Percentiles rank a stretch among this genome's conserved stretches.
phyloP scores from a whole-genome alignment of 768 basidiomycete genomes.

The Boletellus ananiceps region DNA sequence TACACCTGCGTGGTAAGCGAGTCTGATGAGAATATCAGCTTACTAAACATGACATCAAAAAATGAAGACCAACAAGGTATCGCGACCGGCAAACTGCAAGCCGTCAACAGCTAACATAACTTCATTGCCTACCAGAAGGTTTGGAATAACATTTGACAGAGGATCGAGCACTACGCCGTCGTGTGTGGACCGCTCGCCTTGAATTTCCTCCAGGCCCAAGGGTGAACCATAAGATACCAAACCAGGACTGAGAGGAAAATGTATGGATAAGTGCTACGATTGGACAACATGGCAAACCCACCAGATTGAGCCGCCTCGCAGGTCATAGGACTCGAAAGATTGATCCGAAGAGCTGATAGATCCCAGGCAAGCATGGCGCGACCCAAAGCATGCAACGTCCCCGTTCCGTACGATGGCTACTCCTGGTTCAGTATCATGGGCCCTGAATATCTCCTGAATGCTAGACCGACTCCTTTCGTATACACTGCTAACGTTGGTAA shows the following conservation, averaged over 20 bases:
- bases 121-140: slow-evolving; percentile 32
- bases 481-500: slow-evolving; percentile 59
- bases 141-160: slow-evolving; percentile 30
- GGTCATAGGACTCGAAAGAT: slow-evolving; percentile 44
- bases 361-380: slow-evolving; percentile 23
- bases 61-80: slow-evolving; percentile 42
- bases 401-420: slow-evolving; percentile 54
- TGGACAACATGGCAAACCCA: slow-evolving; percentile 25
- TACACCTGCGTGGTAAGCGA: slow-evolving; percentile 64
- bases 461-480: slow-evolving; percentile 34
- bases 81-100: slow-evolving; percentile 58
- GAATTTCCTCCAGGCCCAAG: slow-evolving; percentile 56
- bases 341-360: slow-evolving; percentile 8
- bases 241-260: slow-evolving; percentile 37
- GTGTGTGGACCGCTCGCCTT: slow-evolving; percentile 47
- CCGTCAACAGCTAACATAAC: slow-evolving; percentile 69
- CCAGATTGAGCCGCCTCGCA: slow-evolving; percentile 62
- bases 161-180: slow-evolving; percentile 55
- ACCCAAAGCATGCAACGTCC: slow-evolving; percentile 49
- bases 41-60: neutral
- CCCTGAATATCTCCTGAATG: slow-evolving; percentile 21
- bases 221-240: slow-evolving; percentile 39
- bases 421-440: slow-evolving; percentile 14
- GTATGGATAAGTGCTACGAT: neutral
- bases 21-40: slow-evolving; percentile 36